Evolutionary conservation across 768 basidiomycete genomes (phyloP).

Genomic region (Scleroderma bovista): DNA sequence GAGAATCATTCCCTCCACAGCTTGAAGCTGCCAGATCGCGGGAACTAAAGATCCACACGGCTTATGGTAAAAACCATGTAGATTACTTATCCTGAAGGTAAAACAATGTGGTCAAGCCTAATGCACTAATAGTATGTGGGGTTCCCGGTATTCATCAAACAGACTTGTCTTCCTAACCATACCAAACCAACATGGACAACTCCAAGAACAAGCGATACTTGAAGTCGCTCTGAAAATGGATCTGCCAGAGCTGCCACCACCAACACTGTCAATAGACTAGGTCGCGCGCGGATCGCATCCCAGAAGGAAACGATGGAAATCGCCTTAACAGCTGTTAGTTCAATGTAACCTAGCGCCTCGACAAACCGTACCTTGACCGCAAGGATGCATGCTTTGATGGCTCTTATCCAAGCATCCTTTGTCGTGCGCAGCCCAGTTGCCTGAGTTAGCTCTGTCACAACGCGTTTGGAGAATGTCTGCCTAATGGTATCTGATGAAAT

Average conservation of each 20-base stretch:
- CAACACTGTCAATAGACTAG: constrained; percentile 22
- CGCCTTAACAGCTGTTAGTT: constrained; percentile 11
- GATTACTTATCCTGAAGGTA: no score
- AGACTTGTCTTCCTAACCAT: constrained; percentile 3
- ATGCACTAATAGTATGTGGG: background rate
- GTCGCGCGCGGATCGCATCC: constrained; percentile 20
- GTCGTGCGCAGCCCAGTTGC: constrained; percentile 9
- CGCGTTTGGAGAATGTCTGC: background rate
- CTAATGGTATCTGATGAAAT: background rate
- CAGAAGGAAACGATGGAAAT: constrained; percentile 19
- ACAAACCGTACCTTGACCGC: constrained; percentile 28
- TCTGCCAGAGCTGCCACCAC: constrained; percentile 38
- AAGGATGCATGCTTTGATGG: constrained; percentile 32
- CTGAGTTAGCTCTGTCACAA: background rate
- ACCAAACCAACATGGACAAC: constrained; percentile 34
- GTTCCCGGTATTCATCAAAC: background rate
- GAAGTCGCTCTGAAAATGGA: constrained; percentile 38
- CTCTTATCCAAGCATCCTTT: constrained; percentile 19
- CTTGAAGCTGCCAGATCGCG: no score
- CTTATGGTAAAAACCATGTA: no score
- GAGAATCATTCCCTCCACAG: no score
- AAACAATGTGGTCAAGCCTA: no score
- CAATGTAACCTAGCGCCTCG: background rate
- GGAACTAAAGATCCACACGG: no score
- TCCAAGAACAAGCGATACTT: constrained; percentile 34